Base-by-base conservation (phyloP, 495 filamentous ascomycete genomes). In the Polyplosphaeria fusca region DNA sequence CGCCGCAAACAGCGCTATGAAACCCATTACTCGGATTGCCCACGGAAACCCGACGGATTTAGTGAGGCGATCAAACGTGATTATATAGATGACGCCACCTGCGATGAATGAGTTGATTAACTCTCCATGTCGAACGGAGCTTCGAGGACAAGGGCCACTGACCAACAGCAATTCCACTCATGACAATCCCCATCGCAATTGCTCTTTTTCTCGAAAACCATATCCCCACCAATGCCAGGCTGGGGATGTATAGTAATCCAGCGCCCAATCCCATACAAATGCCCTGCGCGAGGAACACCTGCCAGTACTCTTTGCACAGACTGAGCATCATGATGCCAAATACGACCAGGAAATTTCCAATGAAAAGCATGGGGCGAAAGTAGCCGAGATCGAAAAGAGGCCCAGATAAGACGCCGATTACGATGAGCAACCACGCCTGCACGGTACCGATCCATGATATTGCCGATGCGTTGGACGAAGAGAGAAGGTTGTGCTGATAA, bases 371-470 rank as follows among this genome's bases (percentile, higher is more conserved):
- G 43, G 28, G 41, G 0, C 67, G 59, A 54, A 71, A 69, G 49
- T 71, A 69, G 7, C 69, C 67, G 18, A 55, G 14, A 42, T 73
- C 70, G 39, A 69, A 63, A 3, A 67, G 42, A 18, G 56, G 45
- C 4, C 70, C 70, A 11, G 68, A 50, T 5, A 67, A 63, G 0
- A 65, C 55, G 20, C 66, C 69, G 14, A 70, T 53, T 2, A 64
- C 19, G 44, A 69, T 67, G 24, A 71, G 57, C 11, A 72, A 61
- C 37, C 64, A 69, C 1, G 65, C 55, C 51, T 72, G 70, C 23
- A 68, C 53, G 18, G 62, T 65, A 7, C 70, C 70, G 24, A 72
- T 70, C 68, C 68, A 71, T 16, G 60, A 55, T 20, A 72, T 71
- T 11, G 46, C 42, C n/a, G 65, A 67, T 14, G 68, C 40, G 32